Evolutionary conservation across 495 filamentous ascomycete species (phyloP), one percentile per base, ranked within the genome.

Genomic region (Talaromyces adpressus): DNA sequence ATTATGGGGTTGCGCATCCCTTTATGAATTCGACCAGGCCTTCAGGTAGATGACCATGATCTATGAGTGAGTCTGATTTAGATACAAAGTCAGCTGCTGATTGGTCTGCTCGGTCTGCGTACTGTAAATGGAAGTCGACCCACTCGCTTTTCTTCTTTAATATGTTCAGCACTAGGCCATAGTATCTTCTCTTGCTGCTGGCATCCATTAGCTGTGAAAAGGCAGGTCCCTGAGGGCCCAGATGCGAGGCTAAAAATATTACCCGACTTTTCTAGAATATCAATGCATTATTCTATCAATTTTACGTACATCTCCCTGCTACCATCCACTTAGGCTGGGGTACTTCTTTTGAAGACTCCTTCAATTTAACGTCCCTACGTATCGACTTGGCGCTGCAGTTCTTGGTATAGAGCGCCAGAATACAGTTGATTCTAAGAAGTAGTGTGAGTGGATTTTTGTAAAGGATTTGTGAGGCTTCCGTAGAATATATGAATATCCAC

Each of bases 41-140:
- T 29, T 11, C 56, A 58, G 56, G 23, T n/a, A 34, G 18, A 58
- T 27, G 29, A 58, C 8, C 30, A 34, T 58, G 56, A 16, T 36
- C 14, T n/a, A 14, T 22, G 56, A 58, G 12, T 8, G 29, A 29
- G 56, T 4, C 56, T 12, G 8, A 29, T 16, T 41, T 14, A 58
- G 56, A 34, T 23, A 58, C 54, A 30, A 36, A 64, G 64, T 51
- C 66, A 65, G 61, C 49, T 41, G 34, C 67, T 67, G 30, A 73
- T 71, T 73, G 66, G 71, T 67, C 64, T 65, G 69, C 67, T 73
- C 71, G 71, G 66, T 71, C 66, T 67, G 63, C 64, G 66, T 67
- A 64, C 71, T 65, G 62, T 64, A 70, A 65, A 65, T 57, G 64
- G 69, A 72, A 71, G 64, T 62, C 68, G 64, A 70, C 68, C 62